phyloP scores from a whole-genome alignment of 2,329 filamentous ascomycete species.

The Fusarium illudens region DNA sequence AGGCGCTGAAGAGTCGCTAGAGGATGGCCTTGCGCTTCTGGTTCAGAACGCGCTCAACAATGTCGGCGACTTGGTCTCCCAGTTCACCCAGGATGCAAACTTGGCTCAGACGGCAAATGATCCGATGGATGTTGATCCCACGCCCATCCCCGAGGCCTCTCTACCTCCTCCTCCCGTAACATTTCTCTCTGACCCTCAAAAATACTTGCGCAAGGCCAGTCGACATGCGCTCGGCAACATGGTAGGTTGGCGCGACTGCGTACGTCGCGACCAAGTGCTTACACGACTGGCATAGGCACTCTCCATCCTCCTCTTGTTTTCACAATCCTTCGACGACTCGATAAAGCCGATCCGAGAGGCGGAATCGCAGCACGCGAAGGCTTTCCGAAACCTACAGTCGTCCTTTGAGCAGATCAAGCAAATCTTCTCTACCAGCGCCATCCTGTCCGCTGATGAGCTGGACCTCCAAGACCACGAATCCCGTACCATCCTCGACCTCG shows the following conservation, averaged over 20 bases:
- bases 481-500: conserved; percentile 53
- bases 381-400: conserved; percentile 44
- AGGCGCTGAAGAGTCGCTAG: conserved; percentile 43
- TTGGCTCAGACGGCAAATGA: conserved; percentile 40
- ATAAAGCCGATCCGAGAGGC: conserved; percentile 46
- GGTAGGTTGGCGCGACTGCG: conserved; percentile 44
- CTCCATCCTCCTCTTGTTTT: conserved; percentile 50
- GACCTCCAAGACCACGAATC: conserved; percentile 46
- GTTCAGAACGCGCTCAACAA: conserved; percentile 54
- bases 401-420: conserved; percentile 47
- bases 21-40: conserved; percentile 49
- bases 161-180: conserved; percentile 40
- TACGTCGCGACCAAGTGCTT: conserved; percentile 15
- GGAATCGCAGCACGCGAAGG: conserved; percentile 46
- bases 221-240: conserved; percentile 52
- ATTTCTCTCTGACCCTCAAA: conserved; percentile 49
- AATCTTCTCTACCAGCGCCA: conserved; percentile 46
- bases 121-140: conserved; percentile 48
- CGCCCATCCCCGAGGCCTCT: conserved; percentile 40
- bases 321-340: conserved; percentile 50
- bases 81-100: conserved; percentile 43
- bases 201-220: conserved; percentile 50
- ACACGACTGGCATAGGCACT: conserved; percentile 46
- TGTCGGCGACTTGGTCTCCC: conserved; percentile 49
- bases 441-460: conserved; percentile 48